A percentile compares a stretch with the other conserved stretches of the same genome.
Evolutionary conservation across 306 rosid genomes (phyloP).

Genomic region (Cicer judaicum): DNA sequence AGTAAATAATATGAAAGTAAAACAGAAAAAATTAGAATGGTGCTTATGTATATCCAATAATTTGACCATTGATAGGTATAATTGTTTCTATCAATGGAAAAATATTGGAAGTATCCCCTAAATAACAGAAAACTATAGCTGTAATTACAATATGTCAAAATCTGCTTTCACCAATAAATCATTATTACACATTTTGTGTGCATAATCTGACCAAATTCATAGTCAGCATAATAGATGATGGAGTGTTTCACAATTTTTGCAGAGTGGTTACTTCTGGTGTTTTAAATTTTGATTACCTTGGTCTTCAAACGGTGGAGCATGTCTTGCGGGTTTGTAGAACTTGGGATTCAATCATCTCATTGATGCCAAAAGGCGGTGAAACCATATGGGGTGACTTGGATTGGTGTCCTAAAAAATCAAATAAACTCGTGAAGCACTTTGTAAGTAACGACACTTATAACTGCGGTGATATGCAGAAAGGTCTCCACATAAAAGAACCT

Average conservation of each 20-base stretch:
- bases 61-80: neutral
- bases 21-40: neutral
- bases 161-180: neutral
- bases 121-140: conserved; percentile 6
- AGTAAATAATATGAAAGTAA: neutral
- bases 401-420: conserved; percentile 65
- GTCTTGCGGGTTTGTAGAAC: conserved; percentile 67
- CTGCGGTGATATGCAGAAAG: conserved; percentile 40
- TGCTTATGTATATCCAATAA: neutral
- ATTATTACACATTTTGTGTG: neutral
- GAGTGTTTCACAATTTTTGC: conserved; percentile 40
- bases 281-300: conserved; percentile 64
- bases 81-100: neutral
- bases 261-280: conserved; percentile 73
- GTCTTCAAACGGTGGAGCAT: conserved; percentile 65
- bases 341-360: conserved; percentile 77
- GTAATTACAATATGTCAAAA: conserved; percentile 9
- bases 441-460: conserved; percentile 41
- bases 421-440: conserved; percentile 43
- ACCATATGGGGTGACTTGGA: conserved; percentile 77
- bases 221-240: conserved; percentile 23
- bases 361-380: conserved; percentile 88
- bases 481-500: conserved; percentile 46
- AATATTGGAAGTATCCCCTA: neutral
- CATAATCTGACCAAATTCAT: neutral